Evolutionary conservation across 768 basidiomycete genomes (phyloP), one percentile per base, ranked within the genome.

Genomic region (Phanerochaete carnosa): DNA sequence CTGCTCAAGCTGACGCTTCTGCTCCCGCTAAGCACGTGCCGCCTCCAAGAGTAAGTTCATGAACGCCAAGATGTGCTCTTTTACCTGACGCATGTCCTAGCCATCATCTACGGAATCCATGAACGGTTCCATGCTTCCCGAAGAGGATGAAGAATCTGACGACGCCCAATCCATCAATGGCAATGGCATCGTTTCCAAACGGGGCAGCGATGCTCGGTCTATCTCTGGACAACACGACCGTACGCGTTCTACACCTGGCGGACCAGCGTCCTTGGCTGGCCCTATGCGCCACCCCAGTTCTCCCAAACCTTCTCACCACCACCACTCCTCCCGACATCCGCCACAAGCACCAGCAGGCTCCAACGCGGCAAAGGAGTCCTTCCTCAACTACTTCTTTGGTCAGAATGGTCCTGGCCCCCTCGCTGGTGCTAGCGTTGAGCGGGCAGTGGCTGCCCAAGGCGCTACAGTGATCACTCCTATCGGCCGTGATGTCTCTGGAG

Each of bases 341-440:
- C 61, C 66, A 12, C 54, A n/a, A n/a, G n/a, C 22, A 1, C 55
- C 62, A 25, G 45, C 63, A 15, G 47, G 58, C 13, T 33, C 57
- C 1, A 6, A 58, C 16, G 81, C 83, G 0, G 87, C 95, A 13
- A 83, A 90, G 64, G 97, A 98, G 68, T 92, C 92, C 1, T 97
- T 98, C 80, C 79, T 98, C 62, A 96, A 92, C 70, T 98, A 98
- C 74, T 98, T 99, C 79, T 98, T 99, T 72, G 97, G 97, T 12
- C 90, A 90, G 74, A 90, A 90, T 63, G 90, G 90, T 0, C 83
- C 89, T 28, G 93, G 90, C 0, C 89, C 85, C n/a, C 76, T 85
- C 61, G 78, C 80, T 57, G 85, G 81, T 4, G 79, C 84, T 39
- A 84, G 76, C 66, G 69, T 81, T 51, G 84, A 82, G 49, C 71